Evolutionary conservation across 2,329 filamentous ascomycete genomes (phyloP), one percentile per base, ranked within the genome.

Genomic region (Sarocladium kiliense): DNA sequence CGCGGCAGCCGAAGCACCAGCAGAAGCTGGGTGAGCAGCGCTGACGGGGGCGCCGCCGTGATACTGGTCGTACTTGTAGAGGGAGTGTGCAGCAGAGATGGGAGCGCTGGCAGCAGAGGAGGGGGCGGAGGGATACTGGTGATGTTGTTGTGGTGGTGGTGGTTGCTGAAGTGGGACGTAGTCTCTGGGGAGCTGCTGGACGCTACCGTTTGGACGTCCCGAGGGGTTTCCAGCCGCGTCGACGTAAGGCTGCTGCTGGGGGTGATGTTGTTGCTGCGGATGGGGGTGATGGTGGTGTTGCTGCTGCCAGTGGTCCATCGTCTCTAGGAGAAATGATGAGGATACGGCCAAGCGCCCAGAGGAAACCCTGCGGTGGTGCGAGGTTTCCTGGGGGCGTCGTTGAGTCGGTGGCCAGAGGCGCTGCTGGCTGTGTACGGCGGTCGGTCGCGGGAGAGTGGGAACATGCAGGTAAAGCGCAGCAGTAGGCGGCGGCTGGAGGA

Each of bases 31-130:
- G 57, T 61, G 62, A 59, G 59, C 59, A 56, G 62, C 61, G 58
- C 62, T 57, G 54, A 66, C 70, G 55, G 73, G 59, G 56, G 65
- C 62, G 56, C 64, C 65, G 58, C 64, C 72, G 67, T 85, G 83
- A 68, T 87, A 88, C 65, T 84, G 78, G 62, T 88, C 84, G 69
- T 88, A 88, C 62, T 84, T 84, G 72, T 83, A 88, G 66, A 77
- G 78, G 26, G 44, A n/a, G 26, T 49, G 44, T 30, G 44, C 25
- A 60, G 78, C 75, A 50, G 82, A 78, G 57, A 81, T 47, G 53
- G 53, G 60, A 56, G 62, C 60, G 56, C 18, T n/a, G 36, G 16
- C 41, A 45, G 44, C 44, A 49, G 44, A 49, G 19, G 44, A 49
- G 44, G 44, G 25, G 26, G 44, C 44, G 23, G 44, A 30, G n/a